Base-by-base conservation (phyloP, 2,329 filamentous ascomycete genomes). In the Fusarium tuaranense region DNA sequence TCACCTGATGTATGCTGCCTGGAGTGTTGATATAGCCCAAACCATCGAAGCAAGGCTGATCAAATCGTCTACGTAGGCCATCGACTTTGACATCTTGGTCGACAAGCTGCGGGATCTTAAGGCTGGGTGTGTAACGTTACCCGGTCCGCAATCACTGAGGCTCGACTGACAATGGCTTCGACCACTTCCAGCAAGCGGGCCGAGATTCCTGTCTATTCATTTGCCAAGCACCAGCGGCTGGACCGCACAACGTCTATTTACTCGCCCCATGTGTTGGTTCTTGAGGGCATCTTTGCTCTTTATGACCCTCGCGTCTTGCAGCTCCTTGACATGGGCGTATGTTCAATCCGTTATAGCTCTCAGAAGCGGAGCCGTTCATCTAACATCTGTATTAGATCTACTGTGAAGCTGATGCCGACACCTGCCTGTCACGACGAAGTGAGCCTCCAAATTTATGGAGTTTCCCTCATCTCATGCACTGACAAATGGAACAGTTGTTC, bases 281-380 rank as follows among this genome's bases (percentile, higher is more conserved):
- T 99, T 16, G 97, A 99, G 86, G 97, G 97, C 22, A 99, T 99
- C 34, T 94, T 99, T 83, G 97, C 97, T 9, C 87, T 99, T 14
- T 95, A 98, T 80, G 97, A 99, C 80, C 91, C 90, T 27, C 90
- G 96, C 69, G 92, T 99, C 6, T 85, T 97, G 69, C 93, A 97
- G 20, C 86, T 99, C 75, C 86, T 98, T 73, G 97, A 99, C 83
- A 94, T 98, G 87, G 97, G 94, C 84, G 93, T 94, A 85, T 58
- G 82, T 78, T 71, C 20, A 55, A 53, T 10, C 14, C 6, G 10
- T 16, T 62, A 16, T 51, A 18, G 16, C 12, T 8, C 30, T 44
- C 22, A 13, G 6, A 18, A 59, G 6, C n/a, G 38, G 39, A 14
- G 36, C 22, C 10, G 16, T 18, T 27, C 36, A 36, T 39, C 69